Percentiles rank a stretch among this genome's conserved stretches.
These are phyloP conservation scores for Penicillium goetzii DNA, from an alignment of 495 filamentous ascomycete species.

Conservation along the genomic window DNA sequence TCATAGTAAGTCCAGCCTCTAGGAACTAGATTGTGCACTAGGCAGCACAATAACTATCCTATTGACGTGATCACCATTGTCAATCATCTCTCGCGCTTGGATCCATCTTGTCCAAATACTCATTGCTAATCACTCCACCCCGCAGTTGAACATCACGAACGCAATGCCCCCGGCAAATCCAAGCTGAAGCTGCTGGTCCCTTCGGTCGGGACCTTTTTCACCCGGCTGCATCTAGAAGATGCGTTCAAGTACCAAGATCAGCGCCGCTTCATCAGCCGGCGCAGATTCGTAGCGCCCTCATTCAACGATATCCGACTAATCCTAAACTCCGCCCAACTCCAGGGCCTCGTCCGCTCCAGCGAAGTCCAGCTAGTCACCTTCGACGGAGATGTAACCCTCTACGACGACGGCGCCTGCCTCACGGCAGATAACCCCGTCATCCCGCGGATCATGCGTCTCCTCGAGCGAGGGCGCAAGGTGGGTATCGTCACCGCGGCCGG, in stretches of 20 bases:
- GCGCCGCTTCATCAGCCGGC: conserved; percentile 81
- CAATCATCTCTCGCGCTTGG: not conserved
- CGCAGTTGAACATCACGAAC: conserved; percentile 69
- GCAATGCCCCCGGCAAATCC: conserved; percentile 66
- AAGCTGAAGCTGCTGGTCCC: conserved; percentile 94
- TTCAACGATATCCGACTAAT: conserved; percentile 96
- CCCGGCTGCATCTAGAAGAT: conserved; percentile 77
- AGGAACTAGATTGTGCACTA: not conserved
- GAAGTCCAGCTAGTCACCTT: conserved; percentile 83
- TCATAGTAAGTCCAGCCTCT: conserved; percentile 66
- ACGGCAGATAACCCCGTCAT: conserved; percentile 76
- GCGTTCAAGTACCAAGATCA: conserved; percentile 91
- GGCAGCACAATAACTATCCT: not conserved
- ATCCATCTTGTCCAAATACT: not conserved
- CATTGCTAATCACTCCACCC: not conserved
- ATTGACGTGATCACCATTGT: not conserved
- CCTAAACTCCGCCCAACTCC: conserved; percentile 91
- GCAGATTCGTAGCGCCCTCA: conserved; percentile 92
- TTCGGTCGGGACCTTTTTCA: conserved; percentile 89
- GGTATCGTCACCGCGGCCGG: conserved; percentile 97
- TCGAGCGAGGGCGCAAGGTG: conserved; percentile 66
- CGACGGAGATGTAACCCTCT: conserved; percentile 96
- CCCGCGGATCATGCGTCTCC: conserved; percentile 69
- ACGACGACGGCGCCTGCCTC: conserved; percentile 87
- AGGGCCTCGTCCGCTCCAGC: conserved; percentile 71